Percentiles rank a stretch among this genome's conserved stretches.
Conservation (phyloP, 495 filamentous ascomycete species). For the Echria macrotheca region DNA sequence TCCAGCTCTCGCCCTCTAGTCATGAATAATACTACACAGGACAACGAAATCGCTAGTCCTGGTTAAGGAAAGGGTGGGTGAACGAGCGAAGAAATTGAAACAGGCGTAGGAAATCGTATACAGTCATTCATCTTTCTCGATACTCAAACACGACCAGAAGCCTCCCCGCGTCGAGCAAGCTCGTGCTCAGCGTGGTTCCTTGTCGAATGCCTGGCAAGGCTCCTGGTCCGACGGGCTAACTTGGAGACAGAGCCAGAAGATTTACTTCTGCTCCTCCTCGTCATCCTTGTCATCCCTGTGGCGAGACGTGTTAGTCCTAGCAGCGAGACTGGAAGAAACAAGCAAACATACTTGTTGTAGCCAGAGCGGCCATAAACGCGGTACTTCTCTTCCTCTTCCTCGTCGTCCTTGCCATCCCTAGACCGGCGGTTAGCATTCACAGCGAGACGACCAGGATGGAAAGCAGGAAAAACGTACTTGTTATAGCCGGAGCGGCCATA, state of each 20-base stretch:
- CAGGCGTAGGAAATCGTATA: background rate
- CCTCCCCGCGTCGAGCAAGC: background rate
- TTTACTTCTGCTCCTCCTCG: constrained; percentile 28
- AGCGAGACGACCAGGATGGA: constrained; percentile 4
- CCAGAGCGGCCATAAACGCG: constrained; percentile 39
- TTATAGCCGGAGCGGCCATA: constrained; percentile 50
- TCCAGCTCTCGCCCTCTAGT: background rate
- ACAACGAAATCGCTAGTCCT: no score
- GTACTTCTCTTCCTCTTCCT: constrained; percentile 35
- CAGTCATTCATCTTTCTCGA: background rate
- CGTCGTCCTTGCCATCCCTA: constrained; percentile 33
- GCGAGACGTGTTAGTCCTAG: background rate
- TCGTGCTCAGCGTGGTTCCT: constrained; percentile 27
- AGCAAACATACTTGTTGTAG: constrained; percentile 36
- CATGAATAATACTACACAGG: background rate
- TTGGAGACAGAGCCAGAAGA: background rate
- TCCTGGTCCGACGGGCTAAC: no score
- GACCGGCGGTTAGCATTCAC: no score
- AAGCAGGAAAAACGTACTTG: constrained; percentile 23
- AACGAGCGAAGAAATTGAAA: background rate
- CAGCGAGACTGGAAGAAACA: background rate
- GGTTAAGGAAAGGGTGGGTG: no score
- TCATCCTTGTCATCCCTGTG: constrained; percentile 26
- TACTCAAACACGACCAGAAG: background rate
- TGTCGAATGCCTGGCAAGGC: background rate